Conservation (phyloP, 2,329 filamentous ascomycete genomes). For the Aurifilum marmelostoma region DNA sequence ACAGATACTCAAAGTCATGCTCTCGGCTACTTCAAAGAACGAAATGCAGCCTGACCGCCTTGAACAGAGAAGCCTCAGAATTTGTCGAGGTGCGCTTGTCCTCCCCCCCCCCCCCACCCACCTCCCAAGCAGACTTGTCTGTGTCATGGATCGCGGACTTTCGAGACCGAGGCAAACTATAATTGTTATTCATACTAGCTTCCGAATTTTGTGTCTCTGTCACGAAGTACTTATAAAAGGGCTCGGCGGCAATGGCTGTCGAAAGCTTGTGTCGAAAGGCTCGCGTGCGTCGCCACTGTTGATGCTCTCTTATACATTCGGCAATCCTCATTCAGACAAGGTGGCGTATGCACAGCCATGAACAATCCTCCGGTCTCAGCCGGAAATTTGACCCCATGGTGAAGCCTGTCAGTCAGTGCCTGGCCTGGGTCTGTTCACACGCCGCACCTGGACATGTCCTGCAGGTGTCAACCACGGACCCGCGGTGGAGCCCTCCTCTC, state of each 20-base stretch:
- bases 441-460: background rate
- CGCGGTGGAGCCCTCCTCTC: background rate
- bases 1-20: background rate
- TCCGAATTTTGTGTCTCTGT: too few relatives aligned
- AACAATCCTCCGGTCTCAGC: background rate
- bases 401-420: background rate
- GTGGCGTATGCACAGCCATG: background rate
- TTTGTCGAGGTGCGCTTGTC: background rate
- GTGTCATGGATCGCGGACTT: background rate
- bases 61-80: background rate
- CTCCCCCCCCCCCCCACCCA: background rate
- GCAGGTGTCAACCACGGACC: conserved; percentile 7
- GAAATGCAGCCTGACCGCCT: background rate
- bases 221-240: too few relatives aligned
- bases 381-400: background rate
- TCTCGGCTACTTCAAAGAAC: background rate
- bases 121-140: background rate
- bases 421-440: conserved; percentile 1
- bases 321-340: background rate
- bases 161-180: background rate
- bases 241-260: too few relatives aligned
- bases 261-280: background rate
- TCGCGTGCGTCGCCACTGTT: background rate
- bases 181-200: background rate
- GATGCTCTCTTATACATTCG: background rate